Evolutionary conservation across 768 basidiomycete genomes (phyloP).

Genomic region (Rhodotorula diobovata): DNA sequence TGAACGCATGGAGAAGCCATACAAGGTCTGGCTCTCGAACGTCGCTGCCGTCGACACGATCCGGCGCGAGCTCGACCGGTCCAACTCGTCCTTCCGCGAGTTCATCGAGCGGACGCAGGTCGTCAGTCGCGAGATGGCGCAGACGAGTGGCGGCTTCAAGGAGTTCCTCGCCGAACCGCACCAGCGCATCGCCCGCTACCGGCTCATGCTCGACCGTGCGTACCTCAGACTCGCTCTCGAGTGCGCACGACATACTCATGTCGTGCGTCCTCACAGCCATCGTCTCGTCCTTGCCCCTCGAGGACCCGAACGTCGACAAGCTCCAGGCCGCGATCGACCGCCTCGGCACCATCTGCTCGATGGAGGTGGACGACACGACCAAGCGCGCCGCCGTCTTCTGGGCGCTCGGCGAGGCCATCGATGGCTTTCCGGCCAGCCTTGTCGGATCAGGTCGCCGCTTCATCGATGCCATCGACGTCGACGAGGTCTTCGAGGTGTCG

Average conservation of each 20-base stretch:
- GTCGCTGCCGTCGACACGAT: conserved; percentile 18
- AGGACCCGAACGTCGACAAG: conserved; percentile 71
- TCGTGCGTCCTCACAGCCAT: conserved; percentile 55
- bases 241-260: no score
- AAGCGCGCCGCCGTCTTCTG: conserved; percentile 83
- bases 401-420: conserved; percentile 74
- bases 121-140: conserved; percentile 56
- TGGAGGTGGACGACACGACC: conserved; percentile 87
- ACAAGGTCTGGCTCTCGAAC: conserved; percentile 32
- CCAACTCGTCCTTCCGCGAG: conserved; percentile 67
- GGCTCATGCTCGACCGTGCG: conserved; percentile 71
- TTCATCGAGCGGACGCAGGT: conserved; percentile 70
- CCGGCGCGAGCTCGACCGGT: conserved; percentile 46
- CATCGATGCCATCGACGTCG: conserved; percentile 88
- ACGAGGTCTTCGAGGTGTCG: conserved; percentile 57
- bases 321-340: conserved; percentile 78
- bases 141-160: conserved; percentile 58
- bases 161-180: conserved; percentile 30
- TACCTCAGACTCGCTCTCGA: not conserved
- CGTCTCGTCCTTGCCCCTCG: conserved; percentile 77
- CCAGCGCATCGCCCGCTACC: conserved; percentile 85
- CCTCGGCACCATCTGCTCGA: conserved; percentile 82
- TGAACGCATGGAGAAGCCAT: conserved; percentile 26
- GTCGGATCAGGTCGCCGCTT: conserved; percentile 82
- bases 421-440: conserved; percentile 84